phyloP scores from a whole-genome alignment of 1,284 basidiomycete genomes.

The Sporisorium reilianum region DNA sequence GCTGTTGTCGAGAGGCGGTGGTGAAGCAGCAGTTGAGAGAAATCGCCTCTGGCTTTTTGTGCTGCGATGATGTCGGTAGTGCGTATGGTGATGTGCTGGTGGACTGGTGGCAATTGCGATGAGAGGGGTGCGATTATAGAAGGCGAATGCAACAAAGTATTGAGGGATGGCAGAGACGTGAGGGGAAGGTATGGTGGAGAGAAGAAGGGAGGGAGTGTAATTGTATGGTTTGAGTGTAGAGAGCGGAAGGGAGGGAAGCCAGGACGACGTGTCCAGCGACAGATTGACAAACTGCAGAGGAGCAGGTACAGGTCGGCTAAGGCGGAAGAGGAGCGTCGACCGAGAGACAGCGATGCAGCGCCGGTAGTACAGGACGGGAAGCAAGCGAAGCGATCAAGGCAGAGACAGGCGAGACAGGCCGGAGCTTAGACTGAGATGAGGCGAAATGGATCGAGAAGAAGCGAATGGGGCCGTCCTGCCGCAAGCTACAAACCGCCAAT shows the following conservation, averaged over 20 bases:
- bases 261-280: neutral
- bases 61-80: neutral
- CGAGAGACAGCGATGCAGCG: neutral
- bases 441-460: neutral
- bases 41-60: neutral
- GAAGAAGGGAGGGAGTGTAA: neutral
- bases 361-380: neutral
- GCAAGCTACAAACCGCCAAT: neutral
- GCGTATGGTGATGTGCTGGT: neutral
- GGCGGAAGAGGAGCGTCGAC: neutral
- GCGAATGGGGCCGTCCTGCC: constrained; percentile 1
- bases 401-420: constrained; percentile 2
- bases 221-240: neutral
- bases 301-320: constrained; percentile 5
- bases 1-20: neutral
- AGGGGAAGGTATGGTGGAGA: neutral
- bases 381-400: neutral
- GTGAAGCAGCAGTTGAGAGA: neutral
- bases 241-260: constrained; percentile 1
- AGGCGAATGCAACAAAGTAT: neutral
- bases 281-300: constrained; percentile 3
- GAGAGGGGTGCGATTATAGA: neutral
- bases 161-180: neutral
- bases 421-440: neutral
- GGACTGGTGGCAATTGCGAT: neutral